These are phyloP conservation scores for Acidiella bohemica DNA, from an alignment of 495 filamentous ascomycete species.

Conservation along the genomic window DNA sequence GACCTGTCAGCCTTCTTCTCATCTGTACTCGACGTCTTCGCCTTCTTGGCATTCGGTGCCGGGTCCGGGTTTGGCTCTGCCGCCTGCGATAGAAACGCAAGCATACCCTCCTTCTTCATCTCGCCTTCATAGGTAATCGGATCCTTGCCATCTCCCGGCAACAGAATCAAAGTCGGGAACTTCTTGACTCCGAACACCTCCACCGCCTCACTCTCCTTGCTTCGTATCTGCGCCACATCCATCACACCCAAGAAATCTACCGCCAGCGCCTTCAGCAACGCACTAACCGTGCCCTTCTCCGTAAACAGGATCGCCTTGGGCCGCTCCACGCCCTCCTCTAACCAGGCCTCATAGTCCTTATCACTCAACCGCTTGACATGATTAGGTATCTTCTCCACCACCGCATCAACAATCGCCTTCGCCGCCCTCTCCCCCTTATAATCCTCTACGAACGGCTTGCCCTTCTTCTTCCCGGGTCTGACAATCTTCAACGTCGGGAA, in stretches of 20 bases:
- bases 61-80: slow-evolving; percentile 62
- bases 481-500: slow-evolving; percentile 97
- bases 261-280: slow-evolving; percentile 69
- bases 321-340: slow-evolving; percentile 43
- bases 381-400: slow-evolving; percentile 79
- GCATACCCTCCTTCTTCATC: slow-evolving; percentile 70
- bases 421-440: slow-evolving; percentile 74
- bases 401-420: slow-evolving; percentile 75
- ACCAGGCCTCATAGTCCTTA: slow-evolving; percentile 63
- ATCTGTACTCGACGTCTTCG: slow-evolving; percentile 36
- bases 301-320: slow-evolving; percentile 89
- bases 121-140: slow-evolving; percentile 67
- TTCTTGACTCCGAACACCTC: slow-evolving; percentile 60
- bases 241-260: slow-evolving; percentile 83
- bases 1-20: slow-evolving; percentile 21
- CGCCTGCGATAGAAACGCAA: slow-evolving; percentile 69
- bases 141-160: slow-evolving; percentile 59
- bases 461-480: slow-evolving; percentile 65
- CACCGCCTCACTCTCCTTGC: slow-evolving; percentile 61
- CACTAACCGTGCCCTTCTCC: slow-evolving; percentile 77
- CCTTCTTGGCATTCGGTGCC: slow-evolving; percentile 34
- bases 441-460: slow-evolving; percentile 79
- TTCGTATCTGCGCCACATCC: slow-evolving; percentile 68
- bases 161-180: slow-evolving; percentile 68
- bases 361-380: slow-evolving; percentile 72